Percentiles rank a stretch among this genome's conserved stretches.
These are phyloP conservation scores for Tephrocybe sp. DNA, from an alignment of 768 basidiomycete species.

Conservation along the genomic window DNA sequence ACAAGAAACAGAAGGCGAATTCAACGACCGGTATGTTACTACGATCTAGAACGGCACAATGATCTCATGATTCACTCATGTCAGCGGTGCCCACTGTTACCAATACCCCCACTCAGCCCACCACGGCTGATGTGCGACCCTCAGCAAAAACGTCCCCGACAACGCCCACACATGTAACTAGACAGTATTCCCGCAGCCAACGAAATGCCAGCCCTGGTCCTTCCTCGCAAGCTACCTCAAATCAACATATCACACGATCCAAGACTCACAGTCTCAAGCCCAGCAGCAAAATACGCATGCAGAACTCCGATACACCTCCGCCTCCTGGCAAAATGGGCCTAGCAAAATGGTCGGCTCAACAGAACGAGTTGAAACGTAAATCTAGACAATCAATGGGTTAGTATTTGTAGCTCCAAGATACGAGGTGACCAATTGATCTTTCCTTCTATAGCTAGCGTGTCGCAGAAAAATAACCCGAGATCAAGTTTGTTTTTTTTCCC, in stretches of 20 bases:
- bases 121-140: neutral
- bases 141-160: neutral
- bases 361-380: neutral
- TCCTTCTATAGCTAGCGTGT: too few relatives aligned
- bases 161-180: neutral
- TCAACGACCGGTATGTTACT: neutral
- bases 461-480: neutral
- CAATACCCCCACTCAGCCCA: neutral
- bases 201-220: conserved; percentile 5
- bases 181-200: neutral
- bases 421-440: too few relatives aligned
- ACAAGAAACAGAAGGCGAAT: neutral
- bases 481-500: neutral
- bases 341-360: conserved; percentile 1
- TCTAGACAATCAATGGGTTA: too few relatives aligned
- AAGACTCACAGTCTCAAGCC: neutral
- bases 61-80: neutral
- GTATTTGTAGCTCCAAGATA: too few relatives aligned
- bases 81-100: neutral
- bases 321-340: neutral
- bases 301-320: neutral
- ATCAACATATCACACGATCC: neutral
- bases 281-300: neutral
- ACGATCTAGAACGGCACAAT: neutral
- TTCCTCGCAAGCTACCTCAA: neutral